Evolutionary conservation across 2,329 filamentous ascomycete species (phyloP).

Genomic region (Aureobasidium sp.): DNA sequence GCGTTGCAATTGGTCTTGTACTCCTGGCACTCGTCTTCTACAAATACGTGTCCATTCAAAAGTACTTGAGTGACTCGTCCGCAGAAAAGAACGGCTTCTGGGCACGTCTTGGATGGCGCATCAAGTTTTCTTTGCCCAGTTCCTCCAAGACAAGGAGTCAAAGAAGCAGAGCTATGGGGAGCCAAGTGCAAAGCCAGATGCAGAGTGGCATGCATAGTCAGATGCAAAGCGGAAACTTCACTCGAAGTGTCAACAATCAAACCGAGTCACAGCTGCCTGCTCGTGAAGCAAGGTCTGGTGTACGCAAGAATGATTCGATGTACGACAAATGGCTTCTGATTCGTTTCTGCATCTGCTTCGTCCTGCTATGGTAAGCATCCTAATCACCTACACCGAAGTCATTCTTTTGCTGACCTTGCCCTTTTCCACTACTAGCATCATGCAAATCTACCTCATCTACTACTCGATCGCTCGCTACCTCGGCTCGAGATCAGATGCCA

Average conservation of each 20-base stretch:
- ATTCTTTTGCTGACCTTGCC: not conserved
- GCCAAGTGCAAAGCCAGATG: not conserved
- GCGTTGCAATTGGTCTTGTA: not conserved
- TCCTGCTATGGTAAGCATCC: slow-evolving; percentile 16
- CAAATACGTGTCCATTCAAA: slow-evolving; percentile 13
- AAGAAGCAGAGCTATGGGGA: not conserved
- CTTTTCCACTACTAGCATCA: slow-evolving; percentile 7
- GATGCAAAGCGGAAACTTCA: not conserved
- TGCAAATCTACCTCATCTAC: slow-evolving; percentile 19
- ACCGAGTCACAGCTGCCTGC: not conserved
- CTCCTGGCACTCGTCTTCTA: slow-evolving; percentile 9
- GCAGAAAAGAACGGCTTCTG: not conserved
- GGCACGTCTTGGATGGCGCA: slow-evolving; percentile 1
- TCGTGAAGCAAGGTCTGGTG: not conserved
- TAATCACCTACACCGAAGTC: not conserved
- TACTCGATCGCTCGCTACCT: slow-evolving; percentile 13
- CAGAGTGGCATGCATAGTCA: not conserved
- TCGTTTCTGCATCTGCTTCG: slow-evolving; percentile 20
- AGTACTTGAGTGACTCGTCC: not conserved
- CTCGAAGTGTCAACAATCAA: not conserved
- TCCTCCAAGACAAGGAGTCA: not conserved
- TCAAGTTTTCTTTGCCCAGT: slow-evolving; percentile 13
- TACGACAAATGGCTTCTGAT: slow-evolving; percentile 19
- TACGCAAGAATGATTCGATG: not conserved
- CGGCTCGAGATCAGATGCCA: not conserved